Evolutionary conservation across 495 filamentous ascomycete species (phyloP), one percentile per base, ranked within the genome.

Genomic region (Annulohypoxylon bovei): DNA sequence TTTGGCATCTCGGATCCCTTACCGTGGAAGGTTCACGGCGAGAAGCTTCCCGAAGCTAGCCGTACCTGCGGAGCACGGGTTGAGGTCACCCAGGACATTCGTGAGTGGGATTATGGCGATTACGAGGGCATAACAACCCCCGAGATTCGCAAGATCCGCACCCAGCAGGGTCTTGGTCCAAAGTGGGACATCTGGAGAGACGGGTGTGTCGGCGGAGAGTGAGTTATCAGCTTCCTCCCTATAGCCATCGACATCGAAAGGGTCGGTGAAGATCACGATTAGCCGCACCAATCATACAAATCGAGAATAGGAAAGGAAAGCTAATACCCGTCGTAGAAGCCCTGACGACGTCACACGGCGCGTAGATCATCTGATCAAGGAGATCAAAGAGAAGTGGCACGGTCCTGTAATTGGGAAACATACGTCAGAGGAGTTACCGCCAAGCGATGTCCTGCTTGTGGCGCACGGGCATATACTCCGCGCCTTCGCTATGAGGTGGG

Each of bases 91-190:
- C 87, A 94, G 64, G 88, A 91, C 52, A 88, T 98, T 27, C 85
- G 91, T 11, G 95, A 99, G 76, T 99, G 95, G 95, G 93, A 97
- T 80, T 99, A 99, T 72, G 95, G 95, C 9, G 88, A 91, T 68
- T 99, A 98, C 76, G 95, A 99, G 77, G 95, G 95, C 1, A 87
- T 97, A 77, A 96, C 92, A 6, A 90, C 86, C 59, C 77, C 85
- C 14, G 79, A 92, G 73, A 98, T 98, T 73, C 75, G 84, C 23
- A 81, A 86, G 56, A 62, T 84, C 58, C 83, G 93, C 32, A 86
- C 82, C 75, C 78, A 85, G 68, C 76, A 90, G 67, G 85, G 88
- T 2, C 77, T 93, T 28, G 81, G 87, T 56, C 73, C 79, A 2
- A 62, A 75, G 30, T 97, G 92, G 88, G 89, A 95, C 82, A 95